These are phyloP conservation scores for Diaporthe citrichinensis DNA, from an alignment of 2,329 filamentous ascomycete genomes.

Conservation along the genomic window DNA sequence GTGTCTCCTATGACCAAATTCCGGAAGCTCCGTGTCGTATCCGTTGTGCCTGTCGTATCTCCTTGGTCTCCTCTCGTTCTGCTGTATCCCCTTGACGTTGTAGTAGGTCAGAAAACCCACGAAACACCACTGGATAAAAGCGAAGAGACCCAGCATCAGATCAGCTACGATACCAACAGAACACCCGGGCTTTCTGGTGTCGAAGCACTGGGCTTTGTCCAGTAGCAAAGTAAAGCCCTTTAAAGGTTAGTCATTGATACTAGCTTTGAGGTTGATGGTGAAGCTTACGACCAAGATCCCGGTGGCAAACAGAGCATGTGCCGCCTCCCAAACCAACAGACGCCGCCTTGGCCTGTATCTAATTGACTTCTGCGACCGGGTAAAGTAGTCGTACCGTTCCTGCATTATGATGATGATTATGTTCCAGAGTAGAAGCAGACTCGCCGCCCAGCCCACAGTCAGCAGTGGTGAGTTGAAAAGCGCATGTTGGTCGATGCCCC, in stretches of 20 bases:
- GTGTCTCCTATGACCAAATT: too few species aligned
- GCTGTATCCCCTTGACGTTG: not conserved
- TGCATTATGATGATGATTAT: not conserved
- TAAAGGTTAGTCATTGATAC: not conserved
- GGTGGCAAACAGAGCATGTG: not conserved
- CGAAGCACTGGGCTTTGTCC: not conserved
- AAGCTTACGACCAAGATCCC: not conserved
- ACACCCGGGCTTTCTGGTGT: not conserved
- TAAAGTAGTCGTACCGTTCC: not conserved
- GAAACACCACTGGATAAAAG: fast-evolving
- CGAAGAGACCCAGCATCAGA: not conserved
- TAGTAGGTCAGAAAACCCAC: not conserved
- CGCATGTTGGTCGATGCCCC: not conserved
- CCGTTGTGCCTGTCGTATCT: too few species aligned
- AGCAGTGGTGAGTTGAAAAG: not conserved
- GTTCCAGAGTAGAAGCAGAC: not conserved
- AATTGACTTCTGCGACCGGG: not conserved
- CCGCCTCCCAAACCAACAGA: not conserved
- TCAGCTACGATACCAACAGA: not conserved
- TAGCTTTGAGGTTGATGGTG: too few species aligned
- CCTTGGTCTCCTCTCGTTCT: too few species aligned
- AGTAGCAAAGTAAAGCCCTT: not conserved
- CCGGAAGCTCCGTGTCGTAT: too few species aligned
- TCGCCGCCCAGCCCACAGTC: not conserved
- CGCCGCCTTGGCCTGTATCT: not conserved